Base-by-base conservation (phyloP, 139 green algal genomes). In the Micromonas pusilla region DNA sequence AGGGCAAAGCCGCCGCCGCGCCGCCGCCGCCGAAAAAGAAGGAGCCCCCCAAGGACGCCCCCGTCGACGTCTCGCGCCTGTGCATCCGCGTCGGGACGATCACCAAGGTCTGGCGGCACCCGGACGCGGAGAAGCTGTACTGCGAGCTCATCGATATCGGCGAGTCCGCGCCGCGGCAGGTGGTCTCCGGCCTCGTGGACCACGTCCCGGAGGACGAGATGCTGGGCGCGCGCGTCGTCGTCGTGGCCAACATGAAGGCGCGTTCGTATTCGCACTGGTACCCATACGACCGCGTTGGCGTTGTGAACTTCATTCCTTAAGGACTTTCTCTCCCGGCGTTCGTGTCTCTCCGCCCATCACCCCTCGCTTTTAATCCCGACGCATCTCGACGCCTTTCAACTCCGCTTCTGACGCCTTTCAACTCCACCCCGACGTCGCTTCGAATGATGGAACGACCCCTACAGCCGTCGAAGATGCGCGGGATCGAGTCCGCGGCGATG, bases 191-290 rank as follows among this genome's bases (percentile, higher is more conserved):
- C 3, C 86, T 98, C n/a, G 92, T 96, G 6, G 96, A 97, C 80
- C 89, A 90, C 88, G 90, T 97, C 52, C 86, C 90, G 2, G 83
- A 93, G 77, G 89, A 96, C 54, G 30, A 90, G 66, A 85, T 88
- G 81, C 66, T 81, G 76, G 78, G 79, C 45, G 60, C 83, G 32
- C 75, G 79, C 1, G 91, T 96, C 39, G 86, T 94, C 28, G 75
- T 94, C 13, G 84, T 98, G 52, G 89, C 84, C 84, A 98, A 98
- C 88, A 84, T 98, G 28, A 97, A 98, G n/a, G n/a, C n/a, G n/a
- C n/a, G n/a, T n/a, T n/a, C n/a, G n/a, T n/a, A n/a, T n/a, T n/a
- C n/a, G n/a, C n/a, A n/a, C n/a, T n/a, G n/a, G n/a, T n/a, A n/a
- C n/a, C n/a, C n/a, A n/a, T n/a, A n/a, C n/a, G n/a, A n/a, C n/a